A percentile compares a stretch with the other conserved stretches of the same genome.
Conservation (phyloP, 495 filamentous ascomycete species). For the Penicillium coprophilum region DNA sequence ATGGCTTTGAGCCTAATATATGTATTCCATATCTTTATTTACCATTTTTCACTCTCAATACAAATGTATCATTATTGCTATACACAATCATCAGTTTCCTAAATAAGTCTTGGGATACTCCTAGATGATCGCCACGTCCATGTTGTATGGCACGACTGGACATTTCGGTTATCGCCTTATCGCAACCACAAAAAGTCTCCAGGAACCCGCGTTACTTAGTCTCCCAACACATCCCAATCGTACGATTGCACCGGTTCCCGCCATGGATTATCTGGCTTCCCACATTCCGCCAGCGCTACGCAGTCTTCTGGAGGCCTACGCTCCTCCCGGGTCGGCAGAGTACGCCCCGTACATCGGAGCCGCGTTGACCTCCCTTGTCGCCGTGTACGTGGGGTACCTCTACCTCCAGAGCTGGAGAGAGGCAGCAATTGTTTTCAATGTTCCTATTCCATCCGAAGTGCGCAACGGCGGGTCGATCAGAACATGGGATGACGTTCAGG, state of each 20-base stretch:
- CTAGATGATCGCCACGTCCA: not conserved
- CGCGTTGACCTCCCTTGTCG: conserved; percentile 36
- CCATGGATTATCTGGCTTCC: conserved; percentile 35
- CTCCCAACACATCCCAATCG: conserved; percentile 11
- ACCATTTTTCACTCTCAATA: not conserved
- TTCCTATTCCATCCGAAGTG: conserved; percentile 59
- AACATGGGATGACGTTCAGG: conserved; percentile 56
- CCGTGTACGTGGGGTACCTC: conserved; percentile 38
- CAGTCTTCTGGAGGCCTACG: conserved; percentile 24
- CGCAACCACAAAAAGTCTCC: conserved; percentile 14
- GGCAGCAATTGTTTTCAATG: conserved; percentile 55
- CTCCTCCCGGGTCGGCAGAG: conserved; percentile 14
- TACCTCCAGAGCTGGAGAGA: conserved; percentile 41
- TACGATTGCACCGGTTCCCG: conserved; percentile 16
- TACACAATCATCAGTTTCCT: not conserved
- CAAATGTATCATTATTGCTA: not conserved
- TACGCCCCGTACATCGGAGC: conserved; percentile 27
- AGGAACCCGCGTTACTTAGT: conserved; percentile 4
- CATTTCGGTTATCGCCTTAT: conserved; percentile 17
- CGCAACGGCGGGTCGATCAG: conserved; percentile 54
- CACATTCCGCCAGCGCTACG: conserved; percentile 30
- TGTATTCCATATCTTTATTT: not conserved
- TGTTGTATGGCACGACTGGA: not conserved
- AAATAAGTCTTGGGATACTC: not conserved
- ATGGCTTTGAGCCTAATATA: not conserved